These are phyloP conservation scores for Pterulicium gracile DNA, from an alignment of 1,284 basidiomycete species.

Conservation along the genomic window DNA sequence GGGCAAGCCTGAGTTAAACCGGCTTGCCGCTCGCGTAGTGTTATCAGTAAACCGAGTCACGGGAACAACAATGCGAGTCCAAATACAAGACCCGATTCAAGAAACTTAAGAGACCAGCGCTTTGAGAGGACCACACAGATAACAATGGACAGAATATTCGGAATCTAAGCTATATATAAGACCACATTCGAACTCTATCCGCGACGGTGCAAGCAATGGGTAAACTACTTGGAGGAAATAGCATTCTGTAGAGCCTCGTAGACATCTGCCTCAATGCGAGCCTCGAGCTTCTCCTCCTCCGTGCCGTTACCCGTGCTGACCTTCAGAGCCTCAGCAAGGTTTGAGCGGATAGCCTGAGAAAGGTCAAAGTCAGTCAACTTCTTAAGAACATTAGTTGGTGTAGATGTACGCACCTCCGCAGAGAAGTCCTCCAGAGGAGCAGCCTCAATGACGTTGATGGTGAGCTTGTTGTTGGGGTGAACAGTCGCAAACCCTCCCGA, in stretches of 20 bases:
- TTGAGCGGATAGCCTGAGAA: slow-evolving; percentile 75
- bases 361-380: neutral
- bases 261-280: slow-evolving; percentile 91
- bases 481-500: slow-evolving; percentile 97
- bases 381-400: neutral
- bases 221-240: slow-evolving; percentile 21
- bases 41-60: slow-evolving; percentile 2
- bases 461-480: slow-evolving; percentile 94
- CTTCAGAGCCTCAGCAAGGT: slow-evolving; percentile 84
- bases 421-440: slow-evolving; percentile 91
- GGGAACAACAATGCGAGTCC: too few relatives aligned
- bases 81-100: too few relatives aligned
- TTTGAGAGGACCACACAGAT: neutral
- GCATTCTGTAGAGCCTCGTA: slow-evolving; percentile 93
- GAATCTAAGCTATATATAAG: neutral
- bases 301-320: slow-evolving; percentile 76
- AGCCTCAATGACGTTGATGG: slow-evolving; percentile 96
- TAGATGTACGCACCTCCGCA: slow-evolving; percentile 47
- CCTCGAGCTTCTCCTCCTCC: slow-evolving; percentile 91
- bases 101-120: neutral
- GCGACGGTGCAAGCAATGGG: neutral
- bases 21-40: neutral
- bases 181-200: neutral
- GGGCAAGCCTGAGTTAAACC: neutral
- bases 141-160: neutral